Evolutionary conservation across 2,329 filamentous ascomycete genomes (phyloP).

Genomic region (Intubia oerlemansii): DNA sequence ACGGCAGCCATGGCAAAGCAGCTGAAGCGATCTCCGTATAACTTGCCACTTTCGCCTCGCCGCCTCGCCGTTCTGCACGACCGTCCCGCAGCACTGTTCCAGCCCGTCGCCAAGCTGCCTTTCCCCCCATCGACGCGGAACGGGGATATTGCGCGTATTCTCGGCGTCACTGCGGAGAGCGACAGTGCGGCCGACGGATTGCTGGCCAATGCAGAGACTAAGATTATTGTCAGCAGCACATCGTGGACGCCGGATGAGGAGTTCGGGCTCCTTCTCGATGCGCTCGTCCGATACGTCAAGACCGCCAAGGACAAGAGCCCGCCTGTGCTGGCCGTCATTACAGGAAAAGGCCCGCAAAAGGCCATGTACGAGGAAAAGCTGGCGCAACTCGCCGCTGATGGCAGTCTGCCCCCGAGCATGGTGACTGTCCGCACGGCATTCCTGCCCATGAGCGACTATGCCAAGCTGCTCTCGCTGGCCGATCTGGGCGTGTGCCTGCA

Average conservation of each 20-base stretch:
- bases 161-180: too few relatives aligned
- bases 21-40: slow-evolving; percentile 41
- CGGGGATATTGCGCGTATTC: slow-evolving; percentile 3
- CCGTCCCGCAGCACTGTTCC: slow-evolving; percentile 64
- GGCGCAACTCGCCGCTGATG: slow-evolving; percentile 31
- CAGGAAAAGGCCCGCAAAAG: slow-evolving; percentile 78
- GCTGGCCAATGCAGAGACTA: background rate
- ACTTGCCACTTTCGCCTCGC: slow-evolving; percentile 23
- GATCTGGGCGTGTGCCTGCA: slow-evolving; percentile 84
- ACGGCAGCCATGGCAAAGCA: slow-evolving; percentile 72
- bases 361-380: slow-evolving; percentile 52
- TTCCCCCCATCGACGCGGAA: too few relatives aligned
- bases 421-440: slow-evolving; percentile 65
- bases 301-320: slow-evolving; percentile 13
- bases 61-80: slow-evolving; percentile 63
- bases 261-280: slow-evolving; percentile 70
- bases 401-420: slow-evolving; percentile 47
- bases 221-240: slow-evolving; percentile 69
- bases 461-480: slow-evolving; percentile 59
- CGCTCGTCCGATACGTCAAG: slow-evolving; percentile 43
- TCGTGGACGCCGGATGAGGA: slow-evolving; percentile 97
- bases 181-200: background rate
- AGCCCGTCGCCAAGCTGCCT: slow-evolving; percentile 33
- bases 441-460: slow-evolving; percentile 70
- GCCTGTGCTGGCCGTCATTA: slow-evolving; percentile 78